A percentile compares a stretch with the other conserved stretches of the same genome.
Conservation (phyloP, 2,329 filamentous ascomycete species). For the Nothophaeocryptopus gaeumannii region DNA sequence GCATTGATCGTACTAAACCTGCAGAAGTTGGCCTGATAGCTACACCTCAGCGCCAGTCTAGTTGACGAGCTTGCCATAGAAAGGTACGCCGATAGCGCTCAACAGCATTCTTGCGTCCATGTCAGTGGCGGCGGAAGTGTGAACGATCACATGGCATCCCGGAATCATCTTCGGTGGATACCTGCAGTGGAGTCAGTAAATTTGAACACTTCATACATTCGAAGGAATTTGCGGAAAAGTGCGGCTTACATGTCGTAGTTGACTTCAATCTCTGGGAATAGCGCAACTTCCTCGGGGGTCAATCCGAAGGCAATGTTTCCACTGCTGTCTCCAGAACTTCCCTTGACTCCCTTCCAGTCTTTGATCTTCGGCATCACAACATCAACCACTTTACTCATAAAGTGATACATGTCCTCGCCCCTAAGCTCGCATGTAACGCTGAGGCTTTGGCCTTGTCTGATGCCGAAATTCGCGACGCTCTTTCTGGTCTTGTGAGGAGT, state of each 20-base stretch:
- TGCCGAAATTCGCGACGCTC: slow-evolving; percentile 71
- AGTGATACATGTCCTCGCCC: slow-evolving; percentile 82
- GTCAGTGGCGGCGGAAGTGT: slow-evolving; percentile 82
- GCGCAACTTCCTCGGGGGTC: slow-evolving; percentile 67
- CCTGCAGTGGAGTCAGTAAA: slow-evolving; percentile 42
- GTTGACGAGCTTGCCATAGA: slow-evolving; percentile 69
- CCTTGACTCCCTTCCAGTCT: slow-evolving; percentile 82
- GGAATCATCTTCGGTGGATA: slow-evolving; percentile 74
- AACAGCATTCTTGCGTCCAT: slow-evolving; percentile 77
- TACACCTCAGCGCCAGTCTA: slow-evolving; percentile 29
- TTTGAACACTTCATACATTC: not conserved
- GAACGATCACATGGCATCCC: slow-evolving; percentile 76
- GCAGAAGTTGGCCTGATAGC: too few species aligned
- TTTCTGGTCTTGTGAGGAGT: slow-evolving; percentile 66
- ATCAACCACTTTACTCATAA: slow-evolving; percentile 84
- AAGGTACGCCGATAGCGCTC: slow-evolving; percentile 71
- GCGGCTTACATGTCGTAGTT: slow-evolving; percentile 81
- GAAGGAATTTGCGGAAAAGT: not conserved
- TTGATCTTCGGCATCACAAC: slow-evolving; percentile 93
- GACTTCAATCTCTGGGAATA: slow-evolving; percentile 91
- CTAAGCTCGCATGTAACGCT: slow-evolving; percentile 74
- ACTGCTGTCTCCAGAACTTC: slow-evolving; percentile 75
- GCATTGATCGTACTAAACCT: too few species aligned
- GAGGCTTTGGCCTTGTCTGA: slow-evolving; percentile 68
- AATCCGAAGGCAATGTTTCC: slow-evolving; percentile 87